phyloP scores from a whole-genome alignment of 2,329 filamentous ascomycete genomes.

The Ascochyta lentis region DNA sequence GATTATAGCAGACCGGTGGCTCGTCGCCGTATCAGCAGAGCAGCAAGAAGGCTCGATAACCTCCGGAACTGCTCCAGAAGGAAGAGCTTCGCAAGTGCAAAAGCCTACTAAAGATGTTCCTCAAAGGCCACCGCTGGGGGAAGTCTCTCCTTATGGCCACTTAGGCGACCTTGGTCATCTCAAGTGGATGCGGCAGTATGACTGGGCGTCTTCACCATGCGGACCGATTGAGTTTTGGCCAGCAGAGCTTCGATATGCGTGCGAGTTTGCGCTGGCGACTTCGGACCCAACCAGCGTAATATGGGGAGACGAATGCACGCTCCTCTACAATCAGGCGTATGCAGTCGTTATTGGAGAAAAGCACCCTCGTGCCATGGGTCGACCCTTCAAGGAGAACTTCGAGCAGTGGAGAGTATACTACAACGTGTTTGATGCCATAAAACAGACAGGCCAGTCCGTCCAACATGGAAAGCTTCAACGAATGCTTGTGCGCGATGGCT shows the following conservation, averaged over 20 bases:
- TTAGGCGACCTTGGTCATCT: conserved; percentile 59
- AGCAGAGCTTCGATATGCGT: conserved; percentile 73
- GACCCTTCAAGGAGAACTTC: conserved; percentile 68
- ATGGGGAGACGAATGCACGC: conserved; percentile 72
- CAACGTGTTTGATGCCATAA: conserved; percentile 70
- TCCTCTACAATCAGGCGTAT: conserved; percentile 75
- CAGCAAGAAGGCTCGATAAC: neutral
- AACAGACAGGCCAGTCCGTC: conserved; percentile 72
- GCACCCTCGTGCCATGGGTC: conserved; percentile 76
- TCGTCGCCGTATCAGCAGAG: neutral
- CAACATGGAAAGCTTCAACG: conserved; percentile 83
- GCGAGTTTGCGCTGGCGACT: conserved; percentile 72
- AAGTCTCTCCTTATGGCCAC: neutral
- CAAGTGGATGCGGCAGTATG: conserved; percentile 70
- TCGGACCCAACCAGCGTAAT: conserved; percentile 70
- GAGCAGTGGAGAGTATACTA: conserved; percentile 76
- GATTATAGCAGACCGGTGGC: conserved; percentile 1
- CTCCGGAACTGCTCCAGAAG: too few species aligned
- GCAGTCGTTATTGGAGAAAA: conserved; percentile 70
- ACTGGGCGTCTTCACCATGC: conserved; percentile 74
- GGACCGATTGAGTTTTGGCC: conserved; percentile 77
- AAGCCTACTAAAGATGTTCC: neutral
- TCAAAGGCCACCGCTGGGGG: conserved; percentile 1
- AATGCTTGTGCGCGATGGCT: conserved; percentile 72
- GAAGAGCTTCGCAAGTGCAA: too few species aligned